Evolutionary conservation across 2,329 filamentous ascomycete genomes (phyloP).

Genomic region (Capronia coronata): DNA sequence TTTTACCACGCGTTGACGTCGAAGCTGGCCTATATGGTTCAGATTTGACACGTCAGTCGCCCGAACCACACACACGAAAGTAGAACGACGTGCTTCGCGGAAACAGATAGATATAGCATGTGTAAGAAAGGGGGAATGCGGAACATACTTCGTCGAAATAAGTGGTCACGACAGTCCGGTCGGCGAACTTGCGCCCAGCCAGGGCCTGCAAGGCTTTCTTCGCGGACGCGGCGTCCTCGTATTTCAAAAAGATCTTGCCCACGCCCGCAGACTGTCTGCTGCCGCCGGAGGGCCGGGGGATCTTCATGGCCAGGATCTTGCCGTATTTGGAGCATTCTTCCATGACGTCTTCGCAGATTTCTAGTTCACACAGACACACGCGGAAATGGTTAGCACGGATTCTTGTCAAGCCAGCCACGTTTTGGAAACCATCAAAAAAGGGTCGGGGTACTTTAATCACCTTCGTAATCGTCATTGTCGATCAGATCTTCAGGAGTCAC

Average conservation of each 20-base stretch:
- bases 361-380: slow-evolving; percentile 44
- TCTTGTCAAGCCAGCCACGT: slow-evolving; percentile 2
- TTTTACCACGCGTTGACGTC: slow-evolving; percentile 86
- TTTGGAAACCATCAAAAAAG: background rate
- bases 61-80: too few relatives aligned
- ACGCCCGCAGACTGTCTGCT: slow-evolving; percentile 81
- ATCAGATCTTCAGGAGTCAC: slow-evolving; percentile 92
- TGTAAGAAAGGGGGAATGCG: background rate
- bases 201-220: slow-evolving; percentile 81
- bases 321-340: slow-evolving; percentile 95
- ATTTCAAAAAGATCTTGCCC: slow-evolving; percentile 97
- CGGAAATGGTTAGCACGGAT: background rate
- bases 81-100: background rate
- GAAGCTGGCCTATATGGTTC: slow-evolving; percentile 70
- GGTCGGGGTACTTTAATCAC: too few relatives aligned
- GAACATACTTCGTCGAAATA: slow-evolving; percentile 78
- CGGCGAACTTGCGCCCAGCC: slow-evolving; percentile 90
- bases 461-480: slow-evolving; percentile 91
- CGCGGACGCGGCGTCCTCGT: slow-evolving; percentile 68
- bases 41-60: too few relatives aligned
- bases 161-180: slow-evolving; percentile 91
- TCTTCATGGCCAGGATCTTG: slow-evolving; percentile 76
- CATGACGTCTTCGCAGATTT: slow-evolving; percentile 90
- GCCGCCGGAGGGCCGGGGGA: slow-evolving; percentile 77
- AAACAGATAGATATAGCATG: background rate